Evolutionary conservation across 345 rosid genomes (phyloP).

Genomic region (Melastoma malabathricum): DNA sequence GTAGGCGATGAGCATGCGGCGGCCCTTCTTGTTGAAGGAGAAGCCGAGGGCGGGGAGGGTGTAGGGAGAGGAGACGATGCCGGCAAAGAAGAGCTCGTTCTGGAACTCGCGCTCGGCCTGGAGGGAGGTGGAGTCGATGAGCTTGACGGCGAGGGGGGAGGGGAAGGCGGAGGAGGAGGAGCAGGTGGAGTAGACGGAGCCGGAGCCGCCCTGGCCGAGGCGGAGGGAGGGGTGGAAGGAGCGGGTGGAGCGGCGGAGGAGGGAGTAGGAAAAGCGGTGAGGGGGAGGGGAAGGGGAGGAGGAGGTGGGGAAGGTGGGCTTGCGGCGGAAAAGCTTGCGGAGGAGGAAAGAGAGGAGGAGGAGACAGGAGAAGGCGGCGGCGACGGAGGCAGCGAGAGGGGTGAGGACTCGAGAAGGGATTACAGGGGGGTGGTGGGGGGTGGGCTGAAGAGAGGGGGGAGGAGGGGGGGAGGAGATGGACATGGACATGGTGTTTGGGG

Average conservation of each 20-base stretch:
- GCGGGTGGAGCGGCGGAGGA: constrained; percentile 67
- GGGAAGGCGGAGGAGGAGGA: constrained; percentile 85
- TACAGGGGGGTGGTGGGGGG: constrained; percentile 10
- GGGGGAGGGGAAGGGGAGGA: constrained; percentile 44
- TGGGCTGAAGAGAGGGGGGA: constrained; percentile 26
- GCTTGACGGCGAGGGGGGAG: constrained; percentile 65
- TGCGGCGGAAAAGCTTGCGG: constrained; percentile 46
- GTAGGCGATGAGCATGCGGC: constrained; percentile 56
- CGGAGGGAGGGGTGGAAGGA: constrained; percentile 62
- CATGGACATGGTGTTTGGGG: neutral
- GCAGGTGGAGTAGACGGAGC: constrained; percentile 77
- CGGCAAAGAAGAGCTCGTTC: constrained; percentile 76
- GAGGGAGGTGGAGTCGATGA: constrained; percentile 84
- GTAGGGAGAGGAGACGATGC: constrained; percentile 42
- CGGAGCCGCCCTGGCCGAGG: constrained; percentile 93
- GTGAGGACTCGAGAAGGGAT: constrained; percentile 17
- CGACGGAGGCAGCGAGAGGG: constrained; percentile 21
- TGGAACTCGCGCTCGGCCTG: constrained; percentile 94
- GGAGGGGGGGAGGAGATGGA: constrained; percentile 6
- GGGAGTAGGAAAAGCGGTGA: constrained; percentile 60
- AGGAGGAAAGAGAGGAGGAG: constrained; percentile 31
- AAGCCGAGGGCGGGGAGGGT: constrained; percentile 67
- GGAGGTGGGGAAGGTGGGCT: constrained; percentile 69
- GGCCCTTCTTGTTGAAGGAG: constrained; percentile 51
- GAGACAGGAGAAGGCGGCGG: constrained; percentile 27